Conservation (phyloP, 169 alveolate genomes). For the Eimeria sp. region DNA sequence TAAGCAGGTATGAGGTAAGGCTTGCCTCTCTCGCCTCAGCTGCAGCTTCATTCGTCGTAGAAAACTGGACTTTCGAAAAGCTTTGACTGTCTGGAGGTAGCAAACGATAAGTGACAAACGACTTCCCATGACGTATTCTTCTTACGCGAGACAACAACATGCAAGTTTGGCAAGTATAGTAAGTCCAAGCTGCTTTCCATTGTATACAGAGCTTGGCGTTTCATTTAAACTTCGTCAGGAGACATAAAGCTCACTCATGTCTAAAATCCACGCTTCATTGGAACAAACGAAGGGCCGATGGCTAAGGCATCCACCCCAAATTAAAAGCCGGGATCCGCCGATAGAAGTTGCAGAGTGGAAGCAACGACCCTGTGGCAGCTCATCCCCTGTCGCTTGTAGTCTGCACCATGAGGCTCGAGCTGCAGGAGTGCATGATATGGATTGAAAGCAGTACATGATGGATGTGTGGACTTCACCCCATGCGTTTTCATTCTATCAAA, state of each 20-base stretch:
- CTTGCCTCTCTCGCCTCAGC: conserved; percentile 1
- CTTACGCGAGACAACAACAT: not conserved
- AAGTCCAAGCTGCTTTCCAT: not conserved
- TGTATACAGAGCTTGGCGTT: not conserved
- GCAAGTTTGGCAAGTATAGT: not conserved
- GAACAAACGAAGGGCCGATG: conserved; percentile 44
- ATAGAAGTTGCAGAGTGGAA: conserved; percentile 57
- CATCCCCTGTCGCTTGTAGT: not conserved
- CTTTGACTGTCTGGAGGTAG: not conserved
- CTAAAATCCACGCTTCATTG: conserved; percentile 51
- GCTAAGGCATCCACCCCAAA: conserved; percentile 66
- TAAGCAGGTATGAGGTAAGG: not conserved
- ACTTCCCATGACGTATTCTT: not conserved
- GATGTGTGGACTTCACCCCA: not conserved
- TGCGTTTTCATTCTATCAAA: not conserved
- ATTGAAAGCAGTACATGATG: not conserved
- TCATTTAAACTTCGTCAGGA: not conserved
- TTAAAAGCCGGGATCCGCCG: conserved; percentile 51
- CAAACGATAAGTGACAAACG: not conserved
- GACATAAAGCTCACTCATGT: conserved; percentile 20
- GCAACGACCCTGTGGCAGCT: conserved; percentile 49
- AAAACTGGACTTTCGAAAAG: conserved; percentile 2
- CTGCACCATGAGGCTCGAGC: conserved; percentile 61
- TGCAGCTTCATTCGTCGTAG: not conserved
- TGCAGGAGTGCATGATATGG: not conserved